These are phyloP conservation scores for Aspergillus sp. DNA, from an alignment of 2,329 filamentous ascomycete genomes.

Conservation along the genomic window DNA sequence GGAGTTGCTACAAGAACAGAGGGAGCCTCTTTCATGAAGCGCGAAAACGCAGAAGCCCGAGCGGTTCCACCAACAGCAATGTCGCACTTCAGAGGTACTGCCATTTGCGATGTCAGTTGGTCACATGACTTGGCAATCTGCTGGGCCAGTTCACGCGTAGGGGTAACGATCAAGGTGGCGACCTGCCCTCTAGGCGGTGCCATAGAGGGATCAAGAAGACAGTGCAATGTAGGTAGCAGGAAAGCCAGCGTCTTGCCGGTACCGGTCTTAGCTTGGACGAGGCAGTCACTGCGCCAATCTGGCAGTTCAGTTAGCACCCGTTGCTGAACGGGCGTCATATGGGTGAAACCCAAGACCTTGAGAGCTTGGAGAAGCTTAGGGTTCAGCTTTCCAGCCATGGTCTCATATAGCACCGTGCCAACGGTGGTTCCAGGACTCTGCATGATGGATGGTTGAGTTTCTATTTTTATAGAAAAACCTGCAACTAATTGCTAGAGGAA, in stretches of 20 bases:
- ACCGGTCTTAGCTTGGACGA: slow-evolving; percentile 56
- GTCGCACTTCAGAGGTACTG: slow-evolving; percentile 44
- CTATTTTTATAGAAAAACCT: background rate
- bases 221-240: slow-evolving; percentile 50
- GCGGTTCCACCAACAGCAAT: slow-evolving; percentile 47
- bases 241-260: slow-evolving; percentile 55
- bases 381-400: slow-evolving; percentile 40
- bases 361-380: slow-evolving; percentile 35
- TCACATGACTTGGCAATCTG: slow-evolving; percentile 53
- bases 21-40: slow-evolving; percentile 32
- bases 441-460: slow-evolving; percentile 3
- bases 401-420: slow-evolving; percentile 30
- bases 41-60: slow-evolving; percentile 28
- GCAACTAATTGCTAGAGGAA: background rate
- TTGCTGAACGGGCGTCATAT: slow-evolving; percentile 58
- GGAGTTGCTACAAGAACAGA: slow-evolving; percentile 51
- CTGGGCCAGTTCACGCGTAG: slow-evolving; percentile 52
- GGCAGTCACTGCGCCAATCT: slow-evolving; percentile 52
- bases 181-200: slow-evolving; percentile 39
- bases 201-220: slow-evolving; percentile 39
- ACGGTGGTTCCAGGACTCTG: slow-evolving; percentile 13
- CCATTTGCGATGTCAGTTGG: slow-evolving; percentile 44
- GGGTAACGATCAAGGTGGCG: slow-evolving; percentile 51
- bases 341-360: slow-evolving; percentile 35
- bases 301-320: slow-evolving; percentile 55